Conservation (phyloP, 2,329 filamentous ascomycete species). For the Didymella lethalis region DNA sequence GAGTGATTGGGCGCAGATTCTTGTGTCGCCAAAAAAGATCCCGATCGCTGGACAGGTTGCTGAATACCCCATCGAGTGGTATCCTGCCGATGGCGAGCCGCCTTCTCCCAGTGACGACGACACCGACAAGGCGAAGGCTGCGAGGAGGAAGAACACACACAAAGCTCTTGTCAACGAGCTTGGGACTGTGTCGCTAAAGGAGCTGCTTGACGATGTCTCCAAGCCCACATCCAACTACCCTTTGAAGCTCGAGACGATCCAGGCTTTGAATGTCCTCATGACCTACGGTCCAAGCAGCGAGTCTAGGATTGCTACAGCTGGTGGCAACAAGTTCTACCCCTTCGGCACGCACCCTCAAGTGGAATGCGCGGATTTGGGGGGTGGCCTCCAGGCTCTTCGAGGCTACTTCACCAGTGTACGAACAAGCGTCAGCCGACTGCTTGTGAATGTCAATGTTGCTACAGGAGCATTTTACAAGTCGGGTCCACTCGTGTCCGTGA, state of each 20-base stretch:
- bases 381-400: conserved; percentile 64
- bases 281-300: conserved; percentile 57
- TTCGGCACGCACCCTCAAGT: conserved; percentile 56
- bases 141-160: conserved; percentile 33
- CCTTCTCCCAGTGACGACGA: conserved; percentile 29
- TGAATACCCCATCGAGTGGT: conserved; percentile 30
- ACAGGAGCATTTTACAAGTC: conserved; percentile 65
- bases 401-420: conserved; percentile 71
- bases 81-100: conserved; percentile 37
- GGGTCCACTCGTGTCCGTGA: conserved; percentile 50
- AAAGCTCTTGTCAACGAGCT: conserved; percentile 32
- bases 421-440: conserved; percentile 63
- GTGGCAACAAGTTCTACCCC: conserved; percentile 58
- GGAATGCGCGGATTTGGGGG: conserved; percentile 55
- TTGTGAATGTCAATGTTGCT: conserved; percentile 70
- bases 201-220: conserved; percentile 58
- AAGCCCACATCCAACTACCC: conserved; percentile 51
- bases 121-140: conserved; percentile 20
- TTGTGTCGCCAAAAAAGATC: conserved; percentile 39
- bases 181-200: conserved; percentile 37
- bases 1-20: conserved; percentile 51
- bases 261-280: conserved; percentile 67
- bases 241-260: conserved; percentile 60
- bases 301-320: conserved; percentile 55
- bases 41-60: conserved; percentile 21